Base-by-base conservation (phyloP, 1,284 basidiomycete genomes). In the Ustilago loliicola region DNA sequence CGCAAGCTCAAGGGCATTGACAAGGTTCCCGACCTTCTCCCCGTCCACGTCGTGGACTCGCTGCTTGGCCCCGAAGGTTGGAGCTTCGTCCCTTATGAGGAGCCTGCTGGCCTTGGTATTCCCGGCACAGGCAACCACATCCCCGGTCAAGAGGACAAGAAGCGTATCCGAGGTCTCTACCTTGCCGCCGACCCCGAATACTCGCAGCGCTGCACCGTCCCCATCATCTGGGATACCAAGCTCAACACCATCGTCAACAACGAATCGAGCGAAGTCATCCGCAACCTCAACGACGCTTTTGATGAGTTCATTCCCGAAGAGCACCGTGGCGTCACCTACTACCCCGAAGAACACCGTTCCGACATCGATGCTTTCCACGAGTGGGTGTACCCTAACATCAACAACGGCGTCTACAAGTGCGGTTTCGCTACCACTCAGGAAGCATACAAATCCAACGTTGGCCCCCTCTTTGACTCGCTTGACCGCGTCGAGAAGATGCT, bases 211-310 rank as follows among this genome's bases (percentile, higher is more conserved):
- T 82, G 79, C 66, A 87, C 86, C 3, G 86, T 87, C 27, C 96
- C 96, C n/a, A 88, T 96, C 55, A 88, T 98, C 1, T 99, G 95
- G 94, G 97, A 98, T 88, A 96, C 92, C 88, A 93, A 97, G 87
- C 88, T 87, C 45, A 88, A 92, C 66, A 94, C 93, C 40, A 93
- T 99, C 79, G 97, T 99, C 64, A 97, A 94, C 89, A 99, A 85
- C 76, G 85, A 86, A 67, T 86, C 85, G 3, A 75, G 77, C 27
- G 86, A 87, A 48, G 75, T 98, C 83, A 95, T 98, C 81, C 92
- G 96, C 61, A 93, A 95, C 52, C 90, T 98, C 87, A 97, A 97
- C 87, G 89, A 66, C 25, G 69, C 66, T 11, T 86, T 86, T 42
- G 81, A 86, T 63, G 81, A 85, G 9, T 84, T 85, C 54, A 23